These are phyloP conservation scores for Lumnitzera racemosa DNA, from an alignment of 345 rosid genomes.

Conservation along the genomic window DNA sequence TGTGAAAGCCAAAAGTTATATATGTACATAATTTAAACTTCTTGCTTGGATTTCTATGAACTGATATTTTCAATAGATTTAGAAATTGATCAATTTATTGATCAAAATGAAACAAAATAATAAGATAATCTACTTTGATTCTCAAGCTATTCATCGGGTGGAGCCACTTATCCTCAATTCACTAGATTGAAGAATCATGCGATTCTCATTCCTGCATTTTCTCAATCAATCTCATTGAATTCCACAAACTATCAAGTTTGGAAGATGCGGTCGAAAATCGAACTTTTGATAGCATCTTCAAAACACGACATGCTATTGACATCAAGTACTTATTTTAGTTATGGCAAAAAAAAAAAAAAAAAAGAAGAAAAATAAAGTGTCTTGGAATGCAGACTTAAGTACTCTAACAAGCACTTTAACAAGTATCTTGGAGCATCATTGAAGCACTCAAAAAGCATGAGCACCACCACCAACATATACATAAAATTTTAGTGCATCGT, in stretches of 20 bases:
- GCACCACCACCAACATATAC: too few relatives aligned
- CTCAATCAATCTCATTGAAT: conserved; percentile 22
- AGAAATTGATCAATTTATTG: background rate
- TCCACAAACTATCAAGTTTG: conserved; percentile 4
- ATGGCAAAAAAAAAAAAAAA: background rate
- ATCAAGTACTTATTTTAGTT: too few relatives aligned
- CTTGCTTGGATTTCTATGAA: background rate
- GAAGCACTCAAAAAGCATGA: too few relatives aligned
- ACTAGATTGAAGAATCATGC: conserved; percentile 46
- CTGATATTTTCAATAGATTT: background rate
- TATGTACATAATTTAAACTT: background rate
- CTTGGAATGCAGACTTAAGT: too few relatives aligned
- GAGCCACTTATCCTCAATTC: conserved; percentile 41
- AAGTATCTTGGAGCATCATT: too few relatives aligned
- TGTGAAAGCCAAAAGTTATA: too few relatives aligned
- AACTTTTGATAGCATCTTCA: conserved; percentile 31
- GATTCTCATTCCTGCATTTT: conserved; percentile 39
- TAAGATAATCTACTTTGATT: conserved; percentile 25
- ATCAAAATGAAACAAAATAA: conserved; percentile 22
- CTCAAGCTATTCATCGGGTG: conserved; percentile 31
- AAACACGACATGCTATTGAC: conserved; percentile 29
- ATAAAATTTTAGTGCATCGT: too few relatives aligned
- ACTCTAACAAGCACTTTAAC: too few relatives aligned
- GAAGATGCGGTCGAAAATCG: conserved; percentile 28
- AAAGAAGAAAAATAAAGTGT: too few relatives aligned